These are phyloP conservation scores for Botrytis pseudocinerea DNA, from an alignment of 2,329 filamentous ascomycete genomes.

Conservation along the genomic window DNA sequence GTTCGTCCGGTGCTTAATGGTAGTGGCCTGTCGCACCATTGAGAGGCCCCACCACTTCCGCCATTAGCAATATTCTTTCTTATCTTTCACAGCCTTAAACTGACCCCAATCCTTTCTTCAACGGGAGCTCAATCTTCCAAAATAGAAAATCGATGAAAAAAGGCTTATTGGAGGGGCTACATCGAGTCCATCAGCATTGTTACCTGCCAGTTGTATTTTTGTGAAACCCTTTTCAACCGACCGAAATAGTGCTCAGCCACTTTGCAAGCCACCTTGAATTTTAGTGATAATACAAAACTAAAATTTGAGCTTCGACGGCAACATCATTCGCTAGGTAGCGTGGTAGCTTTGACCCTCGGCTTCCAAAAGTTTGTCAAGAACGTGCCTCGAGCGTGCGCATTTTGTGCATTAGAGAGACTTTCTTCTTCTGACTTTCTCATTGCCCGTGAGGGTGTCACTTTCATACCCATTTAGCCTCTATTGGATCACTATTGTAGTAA, in stretches of 20 bases:
- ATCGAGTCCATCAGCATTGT: background rate
- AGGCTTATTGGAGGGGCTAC: background rate
- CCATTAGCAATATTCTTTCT: background rate
- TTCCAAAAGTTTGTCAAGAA: background rate
- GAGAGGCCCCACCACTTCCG: background rate
- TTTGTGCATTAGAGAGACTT: background rate
- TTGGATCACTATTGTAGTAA: background rate
- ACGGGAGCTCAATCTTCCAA: background rate
- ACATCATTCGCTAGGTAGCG: background rate
- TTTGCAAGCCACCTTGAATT: background rate
- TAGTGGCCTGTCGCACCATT: slow-evolving; percentile 4
- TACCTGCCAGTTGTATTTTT: background rate
- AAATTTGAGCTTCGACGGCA: background rate
- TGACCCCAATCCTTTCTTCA: background rate
- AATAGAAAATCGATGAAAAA: background rate
- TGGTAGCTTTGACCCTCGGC: background rate
- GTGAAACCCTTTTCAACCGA: background rate
- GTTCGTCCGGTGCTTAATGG: background rate
- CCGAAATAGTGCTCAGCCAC: background rate
- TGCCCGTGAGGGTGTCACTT: background rate
- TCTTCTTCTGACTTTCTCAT: background rate
- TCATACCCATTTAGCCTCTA: background rate
- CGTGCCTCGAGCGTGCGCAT: background rate
- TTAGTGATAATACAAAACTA: background rate
- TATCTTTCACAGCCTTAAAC: background rate